Conservation (phyloP, 805 yeast genomes). For the Yarrowia sp. region DNA sequence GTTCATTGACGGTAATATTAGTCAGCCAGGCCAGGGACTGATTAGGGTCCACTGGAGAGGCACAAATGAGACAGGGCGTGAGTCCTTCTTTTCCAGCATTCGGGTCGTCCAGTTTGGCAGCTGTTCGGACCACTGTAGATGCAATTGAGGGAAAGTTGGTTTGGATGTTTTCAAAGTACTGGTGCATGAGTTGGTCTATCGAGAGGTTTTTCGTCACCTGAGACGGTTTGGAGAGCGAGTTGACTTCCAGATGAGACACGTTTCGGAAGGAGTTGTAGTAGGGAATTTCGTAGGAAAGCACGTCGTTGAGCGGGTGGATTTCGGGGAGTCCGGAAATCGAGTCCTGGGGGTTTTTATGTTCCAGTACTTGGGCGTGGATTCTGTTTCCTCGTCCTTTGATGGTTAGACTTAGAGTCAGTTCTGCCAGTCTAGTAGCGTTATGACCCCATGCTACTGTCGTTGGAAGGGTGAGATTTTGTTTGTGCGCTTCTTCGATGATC, state of each 20-base stretch:
- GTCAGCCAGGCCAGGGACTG: constrained; percentile 5
- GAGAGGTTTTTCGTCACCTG: constrained; percentile 68
- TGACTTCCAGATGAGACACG: constrained; percentile 39
- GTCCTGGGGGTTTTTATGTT: background rate
- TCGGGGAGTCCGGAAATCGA: constrained; percentile 7
- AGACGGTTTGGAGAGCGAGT: constrained; percentile 34
- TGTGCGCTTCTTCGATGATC: background rate
- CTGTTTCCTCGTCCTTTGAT: constrained; percentile 83
- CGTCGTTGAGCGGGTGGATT: constrained; percentile 51
- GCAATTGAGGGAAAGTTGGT: constrained; percentile 82
- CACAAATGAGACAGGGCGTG: constrained; percentile 2
- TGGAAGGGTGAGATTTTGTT: background rate
- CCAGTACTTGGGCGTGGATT: constrained; percentile 25
- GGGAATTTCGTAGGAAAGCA: constrained; percentile 62
- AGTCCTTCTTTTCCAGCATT: background rate
- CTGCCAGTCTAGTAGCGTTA: constrained; percentile 80
- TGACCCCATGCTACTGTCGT: constrained; percentile 59
- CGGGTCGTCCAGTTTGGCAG: constrained; percentile 55
- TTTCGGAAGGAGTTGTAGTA: constrained; percentile 49
- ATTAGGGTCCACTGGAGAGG: background rate
- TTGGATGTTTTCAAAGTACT: constrained; percentile 70
- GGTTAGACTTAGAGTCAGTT: constrained; percentile 69
- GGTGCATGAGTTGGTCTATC: constrained; percentile 70
- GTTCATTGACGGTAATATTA: constrained; percentile 14
- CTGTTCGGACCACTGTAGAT: constrained; percentile 88